A percentile compares a stretch with the other conserved stretches of the same genome.
Evolutionary conservation across 75 land plant genomes (phyloP).

Genomic region (Ceratopteris richardii): DNA sequence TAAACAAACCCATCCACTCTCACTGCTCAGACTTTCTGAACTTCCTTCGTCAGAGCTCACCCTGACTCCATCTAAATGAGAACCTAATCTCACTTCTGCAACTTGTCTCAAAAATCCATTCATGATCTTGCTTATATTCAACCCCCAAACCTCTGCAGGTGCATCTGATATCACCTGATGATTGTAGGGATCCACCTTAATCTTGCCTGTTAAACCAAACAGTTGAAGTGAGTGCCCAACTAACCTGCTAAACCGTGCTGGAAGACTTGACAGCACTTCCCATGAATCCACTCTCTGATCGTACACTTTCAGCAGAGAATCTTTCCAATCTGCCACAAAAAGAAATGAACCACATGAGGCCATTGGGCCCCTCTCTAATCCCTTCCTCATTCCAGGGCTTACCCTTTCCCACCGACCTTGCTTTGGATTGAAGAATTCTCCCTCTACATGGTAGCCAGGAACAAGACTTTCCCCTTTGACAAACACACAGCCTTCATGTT

Average conservation of each 20-base stretch:
- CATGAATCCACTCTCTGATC: slow-evolving; percentile 7
- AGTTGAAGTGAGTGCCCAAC: slow-evolving; percentile 10
- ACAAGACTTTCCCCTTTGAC: slow-evolving; percentile 20
- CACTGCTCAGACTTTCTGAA: no score
- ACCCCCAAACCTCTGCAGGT: slow-evolving; percentile 23
- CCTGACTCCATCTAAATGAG: no score
- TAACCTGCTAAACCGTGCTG: slow-evolving; percentile 15
- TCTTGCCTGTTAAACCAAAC: slow-evolving; percentile 17
- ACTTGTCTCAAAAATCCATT: no score
- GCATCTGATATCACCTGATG: slow-evolving; percentile 20
- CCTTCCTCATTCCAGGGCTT: slow-evolving; percentile 11
- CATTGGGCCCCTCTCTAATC: slow-evolving; percentile 20
- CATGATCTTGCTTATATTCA: slow-evolving; percentile 2
- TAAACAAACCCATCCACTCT: slow-evolving; percentile 17
- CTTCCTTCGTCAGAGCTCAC: no score
- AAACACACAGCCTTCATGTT: slow-evolving; percentile 12
- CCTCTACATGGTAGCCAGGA: slow-evolving; percentile 12
- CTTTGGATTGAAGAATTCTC: slow-evolving; percentile 18
- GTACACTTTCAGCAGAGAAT: slow-evolving; percentile 19
- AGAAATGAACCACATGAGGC: slow-evolving; percentile 8
- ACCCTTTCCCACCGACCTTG: slow-evolving; percentile 8
- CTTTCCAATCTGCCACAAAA: slow-evolving; percentile 26
- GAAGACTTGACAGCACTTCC: slow-evolving; percentile 11
- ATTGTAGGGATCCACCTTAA: slow-evolving; percentile 19
- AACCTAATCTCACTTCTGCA: no score